phyloP scores from a whole-genome alignment of 495 filamentous ascomycete species.

The Penicillium nucicola region DNA sequence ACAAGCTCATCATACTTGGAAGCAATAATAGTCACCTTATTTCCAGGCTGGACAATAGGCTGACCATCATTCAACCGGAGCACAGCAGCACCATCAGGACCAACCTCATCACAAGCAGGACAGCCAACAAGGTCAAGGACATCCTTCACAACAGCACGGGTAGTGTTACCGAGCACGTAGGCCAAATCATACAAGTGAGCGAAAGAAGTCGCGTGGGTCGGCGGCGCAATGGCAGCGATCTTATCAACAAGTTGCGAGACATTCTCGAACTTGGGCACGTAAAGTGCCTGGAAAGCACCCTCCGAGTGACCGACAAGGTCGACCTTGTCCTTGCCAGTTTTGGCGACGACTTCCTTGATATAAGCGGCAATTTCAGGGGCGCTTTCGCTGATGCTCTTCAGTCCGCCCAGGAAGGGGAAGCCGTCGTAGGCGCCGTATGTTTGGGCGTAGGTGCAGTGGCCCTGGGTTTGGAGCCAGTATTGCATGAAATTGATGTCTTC shows the following conservation, averaged over 20 bases:
- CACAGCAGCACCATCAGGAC: slow-evolving; percentile 36
- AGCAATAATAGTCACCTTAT: slow-evolving; percentile 47
- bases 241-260: slow-evolving; percentile 42
- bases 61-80: slow-evolving; percentile 37
- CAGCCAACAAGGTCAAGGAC: slow-evolving; percentile 42
- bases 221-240: slow-evolving; percentile 48
- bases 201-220: slow-evolving; percentile 48
- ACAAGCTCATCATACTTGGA: slow-evolving; percentile 49
- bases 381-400: slow-evolving; percentile 42
- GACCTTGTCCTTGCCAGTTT: slow-evolving; percentile 43
- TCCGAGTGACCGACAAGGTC: slow-evolving; percentile 55
- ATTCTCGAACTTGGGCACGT: slow-evolving; percentile 51
- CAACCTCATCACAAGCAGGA: slow-evolving; percentile 45
- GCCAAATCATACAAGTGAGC: slow-evolving; percentile 45
- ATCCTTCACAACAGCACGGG: slow-evolving; percentile 28
- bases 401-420: slow-evolving; percentile 46
- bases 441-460: slow-evolving; percentile 50
- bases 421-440: slow-evolving; percentile 51
- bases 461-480: slow-evolving; percentile 45
- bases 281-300: slow-evolving; percentile 49
- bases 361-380: slow-evolving; percentile 49
- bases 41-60: slow-evolving; percentile 47
- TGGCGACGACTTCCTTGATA: slow-evolving; percentile 37
- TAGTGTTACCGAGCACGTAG: slow-evolving; percentile 35
- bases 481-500: slow-evolving; percentile 53